Evolutionary conservation across 441 rosid species (phyloP), one percentile per base, ranked within the genome.

Genomic region (Rhodomyrtus psidioides): DNA sequence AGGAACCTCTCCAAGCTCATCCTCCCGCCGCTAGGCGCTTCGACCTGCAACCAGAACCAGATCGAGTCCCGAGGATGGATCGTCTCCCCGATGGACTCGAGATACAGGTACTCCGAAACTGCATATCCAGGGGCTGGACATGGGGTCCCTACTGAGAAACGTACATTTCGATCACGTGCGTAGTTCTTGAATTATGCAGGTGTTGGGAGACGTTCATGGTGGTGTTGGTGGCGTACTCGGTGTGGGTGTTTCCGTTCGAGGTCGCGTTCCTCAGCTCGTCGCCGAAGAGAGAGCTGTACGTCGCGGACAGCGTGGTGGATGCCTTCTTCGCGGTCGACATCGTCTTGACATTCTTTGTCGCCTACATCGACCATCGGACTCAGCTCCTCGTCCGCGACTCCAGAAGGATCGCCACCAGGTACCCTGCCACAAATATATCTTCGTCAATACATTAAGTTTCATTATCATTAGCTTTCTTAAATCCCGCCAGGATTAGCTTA

Each of bases 1-100:
- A 91, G 92, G 55, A 94, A 89, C 88, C 87, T 95, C 53, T 94
- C 98, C 42, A 96, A 95, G 90, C 88, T 96, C 83, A 95, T 95
- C 86, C 96, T 96, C 83, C 99, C 99, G 24, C 99, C 99, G 4
- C 85, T 96, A 23, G 98, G 99, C 59, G 92, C 86, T 84, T 91
- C 98, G 1, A 90, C 92, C 89, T 86, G 84, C 44, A 93, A 89
- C 90, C 96, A 93, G 81, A 91, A 87, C 53, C 89, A 88, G 56
- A 70, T 83, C 10, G 86, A 76, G 53, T 88, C 96, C 34, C 90
- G 85, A 85, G 94, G 95, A 86, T 87, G 96, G 95, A 86, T 95
- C 88, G 90, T 90, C 85, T 92, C 96, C 59, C 98, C 98, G 5
- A 90, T 95, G 98, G 92, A 95, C 86, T 94, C 99, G 53, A 92